Base-by-base conservation (phyloP, 1,284 basidiomycete species). In the Cryptococcus neoformans region DNA sequence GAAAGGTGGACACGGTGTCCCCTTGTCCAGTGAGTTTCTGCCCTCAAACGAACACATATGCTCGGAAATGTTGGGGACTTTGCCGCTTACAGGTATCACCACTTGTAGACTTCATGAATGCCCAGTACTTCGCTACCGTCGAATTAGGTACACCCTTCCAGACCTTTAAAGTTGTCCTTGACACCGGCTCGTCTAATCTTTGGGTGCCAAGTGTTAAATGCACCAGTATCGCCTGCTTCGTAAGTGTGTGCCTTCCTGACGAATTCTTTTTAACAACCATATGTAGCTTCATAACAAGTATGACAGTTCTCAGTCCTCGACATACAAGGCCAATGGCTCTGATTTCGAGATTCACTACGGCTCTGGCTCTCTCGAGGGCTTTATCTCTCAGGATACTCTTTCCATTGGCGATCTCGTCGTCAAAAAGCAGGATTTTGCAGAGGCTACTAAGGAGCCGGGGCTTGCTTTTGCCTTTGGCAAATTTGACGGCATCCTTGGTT, bases 191-290 rank as follows among this genome's bases (percentile, higher is more conserved):
- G 16, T 79, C 83, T 44, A 83, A 84, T 74, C 75, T 84, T 45
- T 78, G 76, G 77, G 76, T 83, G 35, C 96, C 96, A 9, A 92
- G 92, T 68, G 79, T 80, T 38, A 79, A 84, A 65, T 99, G 96
- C 81, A 89, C 86, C 10, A 95, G 92, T 38, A 99, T 99, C 69
- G 94, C 96, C 34, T 99, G 96, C 81, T 99, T 99, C 88, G 70
- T 76, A 54, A 59, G 75, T 74, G 51, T n/a, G 39, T 36, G 37
- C 44, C 42, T 11, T 34, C 3, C 28, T 44, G 44, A 10, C 4
- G 12, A 12, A 28, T 37, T 37, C 12, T 2, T 21, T 35, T 6
- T 10, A 14, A 38, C 16, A 44, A 21, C 49, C 16, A 55, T 42
- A 6, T 35, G 34, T 53, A 70, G 68, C 82, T 96, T 48, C 95